Evolutionary conservation across 805 yeast genomes (phyloP).

Genomic region (Pachysolen tannophilus): DNA sequence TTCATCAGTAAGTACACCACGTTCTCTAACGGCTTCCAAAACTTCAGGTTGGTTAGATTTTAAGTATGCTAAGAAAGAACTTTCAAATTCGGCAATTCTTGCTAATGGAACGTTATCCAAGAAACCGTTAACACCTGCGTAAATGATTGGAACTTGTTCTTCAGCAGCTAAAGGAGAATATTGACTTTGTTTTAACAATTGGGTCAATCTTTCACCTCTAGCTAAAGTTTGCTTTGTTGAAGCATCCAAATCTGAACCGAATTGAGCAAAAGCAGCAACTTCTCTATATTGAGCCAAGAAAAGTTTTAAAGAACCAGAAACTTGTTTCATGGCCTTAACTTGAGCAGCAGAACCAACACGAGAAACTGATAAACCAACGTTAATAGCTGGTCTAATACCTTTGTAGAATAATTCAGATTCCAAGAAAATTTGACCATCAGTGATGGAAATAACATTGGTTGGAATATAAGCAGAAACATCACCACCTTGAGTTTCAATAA

Average conservation of each 20-base stretch:
- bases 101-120: constrained; percentile 80
- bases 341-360: constrained; percentile 99
- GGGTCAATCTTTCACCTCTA: constrained; percentile 99
- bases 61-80: constrained; percentile 85
- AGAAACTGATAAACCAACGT: constrained; percentile 99
- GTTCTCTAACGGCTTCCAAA: constrained; percentile 73
- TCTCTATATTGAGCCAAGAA: constrained; percentile 99
- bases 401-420: constrained; percentile 99
- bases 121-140: constrained; percentile 99
- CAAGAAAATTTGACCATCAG: constrained; percentile 97
- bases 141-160: constrained; percentile 97
- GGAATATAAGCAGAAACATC: constrained; percentile 98
- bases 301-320: constrained; percentile 99
- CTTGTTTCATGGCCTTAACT: constrained; percentile 99
- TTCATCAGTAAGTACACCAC: constrained; percentile 89
- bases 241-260: constrained; percentile 99
- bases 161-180: constrained; percentile 95
- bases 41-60: constrained; percentile 83
- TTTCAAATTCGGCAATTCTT: constrained; percentile 87
- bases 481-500: constrained; percentile 98
- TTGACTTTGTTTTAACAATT: constrained; percentile 96
- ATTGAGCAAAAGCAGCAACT: constrained; percentile 99
- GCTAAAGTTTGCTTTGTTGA: constrained; percentile 97
- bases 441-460: constrained; percentile 94
- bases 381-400: constrained; percentile 99